Conservation (phyloP, 495 filamentous ascomycete species). For the Penicillium robsamsonii region DNA sequence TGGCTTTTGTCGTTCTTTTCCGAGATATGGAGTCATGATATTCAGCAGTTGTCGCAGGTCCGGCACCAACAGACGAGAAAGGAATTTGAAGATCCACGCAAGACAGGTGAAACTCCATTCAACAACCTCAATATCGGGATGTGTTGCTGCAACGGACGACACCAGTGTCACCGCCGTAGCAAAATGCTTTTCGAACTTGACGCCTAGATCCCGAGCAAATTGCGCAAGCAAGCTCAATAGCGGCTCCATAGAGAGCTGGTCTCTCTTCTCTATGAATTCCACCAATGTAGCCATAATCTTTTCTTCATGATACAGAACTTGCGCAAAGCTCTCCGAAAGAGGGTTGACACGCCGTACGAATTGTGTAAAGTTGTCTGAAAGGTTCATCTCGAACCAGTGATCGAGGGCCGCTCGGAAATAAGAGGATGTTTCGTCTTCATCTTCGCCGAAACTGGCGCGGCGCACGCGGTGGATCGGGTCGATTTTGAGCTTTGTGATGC, state of each 20-base stretch:
- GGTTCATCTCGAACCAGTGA: conserved; percentile 86
- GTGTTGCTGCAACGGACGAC: conserved; percentile 58
- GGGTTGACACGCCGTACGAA: conserved; percentile 72
- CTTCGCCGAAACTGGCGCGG: conserved; percentile 69
- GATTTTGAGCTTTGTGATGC: conserved; percentile 90
- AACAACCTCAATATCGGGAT: conserved; percentile 71
- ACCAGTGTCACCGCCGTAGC: conserved; percentile 66
- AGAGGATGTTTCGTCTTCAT: conserved; percentile 70
- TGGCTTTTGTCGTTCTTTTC: conserved; percentile 72
- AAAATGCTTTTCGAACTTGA: conserved; percentile 87
- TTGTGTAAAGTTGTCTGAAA: conserved; percentile 71
- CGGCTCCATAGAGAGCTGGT: conserved; percentile 76
- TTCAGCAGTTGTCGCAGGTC: conserved; percentile 81
- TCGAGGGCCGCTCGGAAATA: conserved; percentile 80
- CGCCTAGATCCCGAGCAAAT: conserved; percentile 87
- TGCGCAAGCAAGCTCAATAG: conserved; percentile 79
- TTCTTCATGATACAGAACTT: conserved; percentile 84
- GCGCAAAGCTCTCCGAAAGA: conserved; percentile 83
- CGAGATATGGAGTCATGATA: conserved; percentile 81
- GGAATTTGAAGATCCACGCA: conserved; percentile 95
- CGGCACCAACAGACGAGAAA: conserved; percentile 79
- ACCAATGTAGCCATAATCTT: conserved; percentile 77
- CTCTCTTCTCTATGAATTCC: conserved; percentile 71
- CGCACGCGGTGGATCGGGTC: conserved; percentile 87
- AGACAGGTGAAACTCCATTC: conserved; percentile 97